Percentiles rank a stretch among this genome's conserved stretches.
phyloP scores from a whole-genome alignment of 108 stramenopile genomes.

The Conticribra guillardii region DNA sequence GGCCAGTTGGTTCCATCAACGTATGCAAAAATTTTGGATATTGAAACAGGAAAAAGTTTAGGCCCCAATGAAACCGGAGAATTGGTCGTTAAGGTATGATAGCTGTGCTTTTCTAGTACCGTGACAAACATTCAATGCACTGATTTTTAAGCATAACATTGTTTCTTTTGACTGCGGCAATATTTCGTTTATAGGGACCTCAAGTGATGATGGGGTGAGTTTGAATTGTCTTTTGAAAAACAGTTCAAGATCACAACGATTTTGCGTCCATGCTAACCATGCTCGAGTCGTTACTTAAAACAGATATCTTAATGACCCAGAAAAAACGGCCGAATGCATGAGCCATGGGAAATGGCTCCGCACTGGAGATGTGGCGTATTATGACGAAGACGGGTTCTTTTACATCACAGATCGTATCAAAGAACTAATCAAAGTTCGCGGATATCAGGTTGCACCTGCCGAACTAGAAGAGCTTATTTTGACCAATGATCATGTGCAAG shows the following conservation, averaged over 20 bases:
- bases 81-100: slow-evolving; percentile 73
- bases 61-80: slow-evolving; percentile 80
- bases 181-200: slow-evolving; percentile 22
- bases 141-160: not conserved
- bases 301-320: slow-evolving; percentile 85
- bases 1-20: slow-evolving; percentile 76
- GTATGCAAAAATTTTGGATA: slow-evolving; percentile 82
- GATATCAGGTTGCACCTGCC: slow-evolving; percentile 93
- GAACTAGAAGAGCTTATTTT: slow-evolving; percentile 93
- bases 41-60: slow-evolving; percentile 69
- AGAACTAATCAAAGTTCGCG: slow-evolving; percentile 95
- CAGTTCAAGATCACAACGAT: no score
- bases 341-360: slow-evolving; percentile 79
- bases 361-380: slow-evolving; percentile 87
- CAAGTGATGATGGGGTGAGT: slow-evolving; percentile 84
- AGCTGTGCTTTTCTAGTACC: slow-evolving; percentile 72
- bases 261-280: no score
- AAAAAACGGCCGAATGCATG: slow-evolving; percentile 80
- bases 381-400: slow-evolving; percentile 90
- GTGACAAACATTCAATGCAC: slow-evolving; percentile 1
- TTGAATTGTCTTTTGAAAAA: no score
- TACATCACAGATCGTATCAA: slow-evolving; percentile 91
- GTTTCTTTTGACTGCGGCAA: not conserved
- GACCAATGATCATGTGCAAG: slow-evolving; percentile 76
- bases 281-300: no score